Evolutionary conservation across 495 filamentous ascomycete genomes (phyloP).

Genomic region (Penicillium angulare): DNA sequence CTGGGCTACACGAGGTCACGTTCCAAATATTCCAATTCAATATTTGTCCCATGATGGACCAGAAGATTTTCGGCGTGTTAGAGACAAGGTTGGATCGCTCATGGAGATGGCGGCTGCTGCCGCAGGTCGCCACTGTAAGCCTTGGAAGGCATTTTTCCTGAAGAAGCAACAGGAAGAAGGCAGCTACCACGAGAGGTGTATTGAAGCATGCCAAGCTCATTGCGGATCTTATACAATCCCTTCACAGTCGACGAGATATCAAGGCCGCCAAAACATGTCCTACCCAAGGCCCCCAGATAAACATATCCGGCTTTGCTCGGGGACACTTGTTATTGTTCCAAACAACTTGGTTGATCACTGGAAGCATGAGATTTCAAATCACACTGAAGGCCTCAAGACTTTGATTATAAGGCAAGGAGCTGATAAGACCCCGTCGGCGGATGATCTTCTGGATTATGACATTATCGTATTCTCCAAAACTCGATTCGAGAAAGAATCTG

Average conservation of each 20-base stretch:
- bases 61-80: conserved; percentile 33
- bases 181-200: conserved; percentile 45
- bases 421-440: conserved; percentile 56
- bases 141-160: conserved; percentile 65
- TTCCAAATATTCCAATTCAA: conserved; percentile 62
- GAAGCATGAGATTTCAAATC: conserved; percentile 60
- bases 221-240: conserved; percentile 55
- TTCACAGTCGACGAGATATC: conserved; percentile 41
- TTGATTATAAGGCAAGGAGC: conserved; percentile 52
- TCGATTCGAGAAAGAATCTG: conserved; percentile 65
- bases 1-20: conserved; percentile 71
- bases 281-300: conserved; percentile 37
- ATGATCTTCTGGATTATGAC: conserved; percentile 67
- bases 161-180: conserved; percentile 27
- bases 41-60: conserved; percentile 42
- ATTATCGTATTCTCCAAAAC: conserved; percentile 73
- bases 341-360: conserved; percentile 56
- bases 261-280: conserved; percentile 42
- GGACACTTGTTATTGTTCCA: conserved; percentile 58
- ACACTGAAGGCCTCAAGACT: conserved; percentile 66
- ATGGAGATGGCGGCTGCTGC: conserved; percentile 71
- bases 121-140: conserved; percentile 60
- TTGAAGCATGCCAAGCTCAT: conserved; percentile 53
- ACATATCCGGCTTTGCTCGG: conserved; percentile 60
- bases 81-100: conserved; percentile 50